Base-by-base conservation (phyloP, 1,284 basidiomycete species). In the Ceratorhiza oryzae-sativae region DNA sequence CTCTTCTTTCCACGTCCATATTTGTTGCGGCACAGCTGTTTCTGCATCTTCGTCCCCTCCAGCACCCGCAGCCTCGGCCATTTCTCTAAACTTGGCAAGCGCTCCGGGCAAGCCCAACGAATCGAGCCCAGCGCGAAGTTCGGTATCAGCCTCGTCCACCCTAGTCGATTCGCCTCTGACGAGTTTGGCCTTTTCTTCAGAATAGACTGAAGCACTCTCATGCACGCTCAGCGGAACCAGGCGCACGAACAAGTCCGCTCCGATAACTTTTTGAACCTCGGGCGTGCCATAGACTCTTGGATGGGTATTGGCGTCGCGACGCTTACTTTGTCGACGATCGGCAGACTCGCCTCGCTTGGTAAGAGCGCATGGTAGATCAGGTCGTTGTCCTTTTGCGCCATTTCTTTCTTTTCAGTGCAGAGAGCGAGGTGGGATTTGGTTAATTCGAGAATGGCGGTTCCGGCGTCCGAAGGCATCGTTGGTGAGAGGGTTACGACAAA, bases 131-230 rank as follows among this genome's bases (percentile, higher is more conserved):
- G 92, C 92, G 73, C 88, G 84, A 41, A 89, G 86, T 79, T 97
- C 94, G 0, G 85, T 90, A 77, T 98, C 94, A 0, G 91, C 90
- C 13, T 88, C 81, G 75, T 98, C 95, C 0, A 89, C 89, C 56
- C 90, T 87, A 83, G 98, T 96, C 0, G 92, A 90, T 79, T 98
- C 96, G 1, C 85, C 88, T 45, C 97, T 86, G 0, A 95, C 94
- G 27, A 99, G 84, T 81, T 99, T 98, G 15, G 97, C 97, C 82
- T 99, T 98, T 83, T 99, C 97, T 80, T 99, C 97, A 0, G 94
- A 97, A 81, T 99, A 99, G 18, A 99, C 89, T 72, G 91, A 94
- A 5, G 97, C 96, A 75, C 92, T 93, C 82, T 98, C 95, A 80
- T 98, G 96, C 3, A 99, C 95, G 74, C 93, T 93, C 39, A 99